Evolutionary conservation across 345 rosid genomes (phyloP).

Genomic region (Acer negundo): DNA sequence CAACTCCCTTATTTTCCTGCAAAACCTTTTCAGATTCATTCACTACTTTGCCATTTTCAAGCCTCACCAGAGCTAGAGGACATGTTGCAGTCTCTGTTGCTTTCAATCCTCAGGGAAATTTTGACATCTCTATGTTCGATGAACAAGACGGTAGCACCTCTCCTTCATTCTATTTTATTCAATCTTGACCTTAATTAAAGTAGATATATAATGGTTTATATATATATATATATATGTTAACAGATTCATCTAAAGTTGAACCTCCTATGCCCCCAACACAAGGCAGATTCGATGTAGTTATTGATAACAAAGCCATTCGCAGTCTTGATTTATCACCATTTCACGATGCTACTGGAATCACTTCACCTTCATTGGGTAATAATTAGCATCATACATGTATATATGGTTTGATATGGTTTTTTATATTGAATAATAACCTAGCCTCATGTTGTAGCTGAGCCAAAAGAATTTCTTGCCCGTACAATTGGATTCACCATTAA

Average conservation of each 20-base stretch:
- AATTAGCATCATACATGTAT: background rate
- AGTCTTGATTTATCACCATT: constrained; percentile 79
- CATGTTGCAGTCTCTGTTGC: constrained; percentile 58
- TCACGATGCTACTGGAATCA: constrained; percentile 59
- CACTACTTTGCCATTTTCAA: background rate
- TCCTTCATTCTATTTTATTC: background rate
- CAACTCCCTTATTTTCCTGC: constrained; percentile 34
- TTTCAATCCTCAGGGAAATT: constrained; percentile 86
- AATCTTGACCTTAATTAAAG: background rate
- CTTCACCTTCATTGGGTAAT: constrained; percentile 64
- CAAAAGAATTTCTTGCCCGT: constrained; percentile 59
- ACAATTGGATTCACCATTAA: constrained; percentile 76
- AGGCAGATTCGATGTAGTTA: constrained; percentile 67
- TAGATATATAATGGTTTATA: background rate
- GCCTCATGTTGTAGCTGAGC: constrained; percentile 38
- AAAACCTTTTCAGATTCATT: constrained; percentile 35
- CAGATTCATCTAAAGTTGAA: constrained; percentile 52
- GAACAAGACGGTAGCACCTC: constrained; percentile 31
- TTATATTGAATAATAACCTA: background rate
- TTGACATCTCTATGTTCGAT: constrained; percentile 60
- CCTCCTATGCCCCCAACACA: constrained; percentile 82
- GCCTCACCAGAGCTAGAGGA: constrained; percentile 23
- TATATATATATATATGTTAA: background rate
- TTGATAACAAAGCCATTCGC: constrained; percentile 52
- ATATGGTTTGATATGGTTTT: background rate